Conservation (phyloP, 2,329 filamentous ascomycete species). For the Ascosphaera apis region DNA sequence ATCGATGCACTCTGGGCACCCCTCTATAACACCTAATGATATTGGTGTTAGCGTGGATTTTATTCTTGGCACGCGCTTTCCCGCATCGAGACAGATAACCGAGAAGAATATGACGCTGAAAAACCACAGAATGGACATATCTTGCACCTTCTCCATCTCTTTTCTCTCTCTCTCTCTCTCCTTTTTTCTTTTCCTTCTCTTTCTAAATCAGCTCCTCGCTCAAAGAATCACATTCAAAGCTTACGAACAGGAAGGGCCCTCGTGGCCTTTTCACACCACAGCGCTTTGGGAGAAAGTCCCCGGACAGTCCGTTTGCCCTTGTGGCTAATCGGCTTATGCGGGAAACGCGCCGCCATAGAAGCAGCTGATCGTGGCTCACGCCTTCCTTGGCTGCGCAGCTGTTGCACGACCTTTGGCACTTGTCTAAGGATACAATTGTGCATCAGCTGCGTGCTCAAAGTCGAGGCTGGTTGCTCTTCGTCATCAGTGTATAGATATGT, state of each 20-base stretch:
- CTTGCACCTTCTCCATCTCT: too few species aligned
- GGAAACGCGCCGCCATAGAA: conserved; percentile 99
- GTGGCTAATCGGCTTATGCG: conserved; percentile 36
- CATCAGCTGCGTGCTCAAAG: neutral
- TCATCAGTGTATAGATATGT: conserved; percentile 95
- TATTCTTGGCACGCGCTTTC: too few species aligned
- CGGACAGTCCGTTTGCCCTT: conserved; percentile 48
- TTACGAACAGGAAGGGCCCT: conserved; percentile 49
- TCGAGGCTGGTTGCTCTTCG: conserved; percentile 62
- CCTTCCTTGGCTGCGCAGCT: conserved; percentile 25
- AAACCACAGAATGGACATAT: neutral
- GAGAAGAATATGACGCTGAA: too few species aligned
- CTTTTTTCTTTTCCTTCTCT: conserved; percentile 11
- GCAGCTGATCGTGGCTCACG: conserved; percentile 68
- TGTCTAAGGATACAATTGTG: conserved; percentile 14
- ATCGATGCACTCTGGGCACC: too few species aligned
- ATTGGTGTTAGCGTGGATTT: too few species aligned
- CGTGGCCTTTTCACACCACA: conserved; percentile 20
- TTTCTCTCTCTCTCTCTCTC: conserved; percentile 3
- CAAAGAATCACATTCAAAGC: conserved; percentile 99
- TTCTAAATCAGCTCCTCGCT: conserved; percentile 57
- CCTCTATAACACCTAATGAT: too few species aligned
- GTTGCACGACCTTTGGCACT: conserved; percentile 28
- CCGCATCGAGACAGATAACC: too few species aligned
- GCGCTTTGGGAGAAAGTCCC: conserved; percentile 99